Evolutionary conservation across 2,329 filamentous ascomycete genomes (phyloP), one percentile per base, ranked within the genome.

Genomic region (Xylariaceae sp.): DNA sequence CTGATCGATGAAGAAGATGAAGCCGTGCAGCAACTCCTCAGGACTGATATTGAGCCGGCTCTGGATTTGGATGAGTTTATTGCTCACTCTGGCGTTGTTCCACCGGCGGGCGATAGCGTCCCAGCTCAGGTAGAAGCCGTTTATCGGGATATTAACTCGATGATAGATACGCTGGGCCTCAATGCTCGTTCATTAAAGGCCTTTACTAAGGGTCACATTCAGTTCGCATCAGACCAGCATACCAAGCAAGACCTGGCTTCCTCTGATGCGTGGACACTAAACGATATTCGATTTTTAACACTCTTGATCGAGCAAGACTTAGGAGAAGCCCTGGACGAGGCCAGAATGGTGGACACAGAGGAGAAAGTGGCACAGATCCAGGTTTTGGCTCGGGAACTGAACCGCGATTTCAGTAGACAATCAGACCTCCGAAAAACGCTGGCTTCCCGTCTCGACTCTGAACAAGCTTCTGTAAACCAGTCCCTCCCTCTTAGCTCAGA

Each of bases 151-250:
- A 87, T 92, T 62, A 92, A 93, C 64, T 87, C 87, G 11, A 98
- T 97, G 93, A 83, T 98, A 35, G 89, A 96, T 58, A 92, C 88
- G 0, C 71, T 97, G 33, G 92, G 92, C 8, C 77, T 96, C 40
- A 97, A 97, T 62, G 82, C 74, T 10, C 73, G 79, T 14, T 82
- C 87, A 5, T 79, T 92, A 29, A 73, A 75, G 38, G 72, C 72
- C 10, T 85, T 84, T 53, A 74, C 91, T 35, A 74, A 79, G 44
- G 88, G 85, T 6, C 86, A 94, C 55, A 73, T 73, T 10, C 71
- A 81, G 40, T 67, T 73, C 34, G 66, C 71, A 40, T 72, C 76
- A 41, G 70, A 79, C 27, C 67, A 69, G 8, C 76, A 86, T 23
- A 76, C 71, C 6, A 77, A 78, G 49, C 73, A 84, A 40, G 84